Base-by-base conservation (phyloP, 176 grass and related monocot species). In the Typha latifolia region DNA sequence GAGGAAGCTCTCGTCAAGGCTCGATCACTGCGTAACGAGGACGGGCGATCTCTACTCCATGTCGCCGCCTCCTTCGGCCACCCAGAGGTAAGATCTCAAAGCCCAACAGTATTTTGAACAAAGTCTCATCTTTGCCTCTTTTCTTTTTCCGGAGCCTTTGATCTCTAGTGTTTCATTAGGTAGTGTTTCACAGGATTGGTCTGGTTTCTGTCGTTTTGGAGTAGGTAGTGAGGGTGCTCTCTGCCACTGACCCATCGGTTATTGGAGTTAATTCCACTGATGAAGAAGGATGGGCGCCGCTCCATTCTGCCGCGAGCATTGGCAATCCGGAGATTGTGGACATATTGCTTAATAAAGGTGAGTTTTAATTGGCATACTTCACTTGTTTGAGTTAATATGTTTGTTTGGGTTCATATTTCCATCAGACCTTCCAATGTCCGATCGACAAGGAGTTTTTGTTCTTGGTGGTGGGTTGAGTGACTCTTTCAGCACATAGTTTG, bases 241-340 rank as follows among this genome's bases (percentile, higher is more conserved):
- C 77, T 24, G 63, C 62, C 48, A 61, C 53, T 67, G 83, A 89
- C 48, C 63, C 85, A 0, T 78, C 68, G 32, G 79, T 78, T 10
- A 74, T 67, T 67, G 81, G 75, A 51, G 70, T 99, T 27, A 93
- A 99, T 66, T 73, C 73, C 49, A 82, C 69, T 71, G 94, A 99
- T 61, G 94, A 99, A 48, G 94, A 99, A 37, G 94, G 94, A 47
- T 99, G 94, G 94, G 88, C 73, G 32, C 94, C 94, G 29, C 74
- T 99, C 48, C 94, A 93, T 67, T 90, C 94, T 3, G 85, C 71
- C 22, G 80, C 83, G 0, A 99, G 94, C 74, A 85, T 76, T 1
- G 89, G 94, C 49, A 93, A 93, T 68, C 73, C 72, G 15, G 34
- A 90, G 61, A 85, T 99, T 49, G 4, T 93, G 16, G 47, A 78